Conservation (phyloP, 2,329 filamentous ascomycete species). For the Exophiala bonariae region DNA sequence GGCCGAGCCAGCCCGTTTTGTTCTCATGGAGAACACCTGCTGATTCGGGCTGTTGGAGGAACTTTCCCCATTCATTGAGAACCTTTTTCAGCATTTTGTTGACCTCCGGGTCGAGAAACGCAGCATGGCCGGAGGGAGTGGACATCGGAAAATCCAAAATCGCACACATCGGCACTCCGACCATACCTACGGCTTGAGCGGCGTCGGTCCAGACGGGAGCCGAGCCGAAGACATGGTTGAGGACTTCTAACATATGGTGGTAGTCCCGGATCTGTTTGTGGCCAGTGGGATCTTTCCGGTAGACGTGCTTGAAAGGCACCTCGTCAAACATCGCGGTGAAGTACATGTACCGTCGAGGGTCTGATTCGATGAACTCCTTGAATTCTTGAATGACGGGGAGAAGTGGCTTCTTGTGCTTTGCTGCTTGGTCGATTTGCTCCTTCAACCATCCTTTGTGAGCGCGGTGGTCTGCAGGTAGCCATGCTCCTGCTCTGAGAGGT, state of each 20-base stretch:
- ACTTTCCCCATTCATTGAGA: conserved; percentile 49
- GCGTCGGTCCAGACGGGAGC: conserved; percentile 44
- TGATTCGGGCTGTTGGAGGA: conserved; percentile 51
- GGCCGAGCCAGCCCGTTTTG: conserved; percentile 43
- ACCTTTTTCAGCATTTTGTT: conserved; percentile 55
- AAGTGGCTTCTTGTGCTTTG: conserved; percentile 52
- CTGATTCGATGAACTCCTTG: conserved; percentile 63
- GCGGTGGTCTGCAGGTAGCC: conserved; percentile 65
- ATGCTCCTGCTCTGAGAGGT: conserved; percentile 51
- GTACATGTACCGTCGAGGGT: conserved; percentile 65
- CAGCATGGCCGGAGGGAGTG: conserved; percentile 54
- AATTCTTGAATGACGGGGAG: conserved; percentile 65
- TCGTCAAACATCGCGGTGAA: conserved; percentile 69
- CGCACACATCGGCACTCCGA: conserved; percentile 58
- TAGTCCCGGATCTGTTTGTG: conserved; percentile 65
- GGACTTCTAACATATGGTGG: conserved; percentile 63
- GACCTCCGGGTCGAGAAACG: conserved; percentile 55
- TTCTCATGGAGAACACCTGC: conserved; percentile 45
- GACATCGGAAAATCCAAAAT: conserved; percentile 62
- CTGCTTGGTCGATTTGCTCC: conserved; percentile 56
- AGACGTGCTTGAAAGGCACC: conserved; percentile 61
- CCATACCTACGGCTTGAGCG: conserved; percentile 40
- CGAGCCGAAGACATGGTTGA: conserved; percentile 57
- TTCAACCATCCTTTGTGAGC: conserved; percentile 65
- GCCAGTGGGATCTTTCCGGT: conserved; percentile 62